phyloP scores from a whole-genome alignment of 2,329 filamentous ascomycete species.

The Beauveria scarabaeidicola region DNA sequence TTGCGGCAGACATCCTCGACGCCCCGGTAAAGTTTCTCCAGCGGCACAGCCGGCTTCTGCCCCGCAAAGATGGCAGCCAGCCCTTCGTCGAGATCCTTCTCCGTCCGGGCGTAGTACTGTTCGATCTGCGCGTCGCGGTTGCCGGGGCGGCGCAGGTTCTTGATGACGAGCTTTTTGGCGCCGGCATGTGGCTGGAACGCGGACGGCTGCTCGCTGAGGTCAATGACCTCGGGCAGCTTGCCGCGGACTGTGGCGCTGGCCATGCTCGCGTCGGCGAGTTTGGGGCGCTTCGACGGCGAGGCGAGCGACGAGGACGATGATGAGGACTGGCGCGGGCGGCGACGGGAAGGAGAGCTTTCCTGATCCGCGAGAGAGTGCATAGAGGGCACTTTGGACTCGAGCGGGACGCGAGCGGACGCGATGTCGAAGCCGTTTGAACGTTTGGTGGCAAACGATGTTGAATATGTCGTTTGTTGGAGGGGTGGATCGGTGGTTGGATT shows the following conservation, averaged over 20 bases:
- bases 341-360: slow-evolving; percentile 26
- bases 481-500: background rate
- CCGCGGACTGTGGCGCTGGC: slow-evolving; percentile 29
- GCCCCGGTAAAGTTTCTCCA: slow-evolving; percentile 82
- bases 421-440: background rate
- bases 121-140: slow-evolving; percentile 53
- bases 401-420: background rate
- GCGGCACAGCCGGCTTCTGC: slow-evolving; percentile 55
- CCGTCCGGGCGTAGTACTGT: slow-evolving; percentile 69
- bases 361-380: slow-evolving; percentile 27
- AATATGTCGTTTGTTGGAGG: background rate
- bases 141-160: slow-evolving; percentile 69
- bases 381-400: slow-evolving; percentile 4
- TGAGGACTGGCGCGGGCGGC: slow-evolving; percentile 29
- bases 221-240: slow-evolving; percentile 31
- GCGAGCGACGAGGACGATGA: slow-evolving; percentile 22
- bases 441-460: background rate
- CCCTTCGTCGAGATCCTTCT: slow-evolving; percentile 64
- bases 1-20: slow-evolving; percentile 87
- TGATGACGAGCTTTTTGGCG: slow-evolving; percentile 82
- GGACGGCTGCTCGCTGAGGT: slow-evolving; percentile 26
- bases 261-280: slow-evolving; percentile 23
- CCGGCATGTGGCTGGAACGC: slow-evolving; percentile 66
- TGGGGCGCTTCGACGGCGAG: slow-evolving; percentile 24
- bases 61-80: slow-evolving; percentile 65